Evolutionary conservation across 352 stramenopile species (phyloP), one percentile per base, ranked within the genome.

Genomic region (Phytophthora hybrid): DNA sequence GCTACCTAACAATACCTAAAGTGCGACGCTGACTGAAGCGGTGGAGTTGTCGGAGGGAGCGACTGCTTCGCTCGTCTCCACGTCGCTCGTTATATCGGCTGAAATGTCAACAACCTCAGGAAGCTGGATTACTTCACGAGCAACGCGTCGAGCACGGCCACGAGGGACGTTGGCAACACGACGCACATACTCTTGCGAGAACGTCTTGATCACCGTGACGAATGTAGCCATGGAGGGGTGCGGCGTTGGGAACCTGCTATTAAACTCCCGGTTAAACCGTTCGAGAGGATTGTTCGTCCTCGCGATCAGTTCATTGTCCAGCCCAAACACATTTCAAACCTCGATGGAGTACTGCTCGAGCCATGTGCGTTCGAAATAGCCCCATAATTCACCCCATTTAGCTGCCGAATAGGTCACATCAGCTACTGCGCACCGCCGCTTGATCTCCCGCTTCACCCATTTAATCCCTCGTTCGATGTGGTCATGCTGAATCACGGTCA

Each of bases 151-250:
- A 10, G 56, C 56, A 18, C 56, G 56, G 11, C 56, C 56, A n/a
- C 56, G 16, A 32, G 32, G 56, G 16, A 62, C 19, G 37, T 62
- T 37, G 10, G 32, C 34, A 32, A 62, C 6, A 19, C 37, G 18
- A 6, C 37, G 56, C 5, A 52, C 37, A 21, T 62, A 62, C 37
- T 62, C 56, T 1, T 14, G 14, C 5, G 56, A 62, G 8, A 62
- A 8, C n/a, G 7, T 49, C 19, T 62, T 62, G 37, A 52, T 62
- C 5, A 46, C 34, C 8, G 56, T 62, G 7, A 62, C 37, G 37
- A 62, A 51, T 34, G 56, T 62, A 18, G 56, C 32, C 56, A 62
- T 62, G 8, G 56, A 62, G 9, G 56, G 56, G 16, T 62, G 56
- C 14, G 51, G 21, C 23, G 37, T 62, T 11, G 37, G 56, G 37